Evolutionary conservation across 2,329 filamentous ascomycete species (phyloP), one percentile per base, ranked within the genome.

Genomic region (Cladophialophora immunda): DNA sequence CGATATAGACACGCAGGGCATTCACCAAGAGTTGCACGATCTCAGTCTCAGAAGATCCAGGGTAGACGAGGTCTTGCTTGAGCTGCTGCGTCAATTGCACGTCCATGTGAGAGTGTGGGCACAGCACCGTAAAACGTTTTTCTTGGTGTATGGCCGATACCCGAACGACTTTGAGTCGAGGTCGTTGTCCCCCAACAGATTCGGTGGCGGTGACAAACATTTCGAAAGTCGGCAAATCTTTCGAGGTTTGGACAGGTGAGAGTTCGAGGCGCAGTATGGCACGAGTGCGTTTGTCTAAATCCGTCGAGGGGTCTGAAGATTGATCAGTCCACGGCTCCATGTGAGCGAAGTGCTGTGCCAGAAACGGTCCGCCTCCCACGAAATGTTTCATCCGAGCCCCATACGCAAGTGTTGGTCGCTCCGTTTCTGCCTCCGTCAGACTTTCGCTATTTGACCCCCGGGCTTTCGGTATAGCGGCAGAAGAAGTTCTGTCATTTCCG

Each of bases 61-160:
- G 62, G 54, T 67, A 67, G 17, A 27, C 29, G 17, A 70, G 30
- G 32, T 68, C 65, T 54, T 66, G 66, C 52, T 65, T 66, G 41
- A 68, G 27, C 22, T 62, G 59, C 30, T 54, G 58, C 5, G 29
- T 56, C 19, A 70, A 34, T 32, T 47, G 58, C 5, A 70, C 34
- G 36, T 70, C 68, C 13, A 62, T 58, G 17, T 64, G 25, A 17
- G 34, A 45, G 19, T 50, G 32, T 30, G 68, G 68, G 36, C 63
- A 68, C 15, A 66, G 53, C 15, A 66, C 62, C 27, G 32, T 58
- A 30, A 61, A 66, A 17, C 53, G 52, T 25, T 57, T 62, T 17
- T 68, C 58, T 11, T 58, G 32, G 32, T 66, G 60, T 29, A 70
- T 62, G n/a, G 66, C 65, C 9, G 68, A 58, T 30, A 68, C 30